Conservation (phyloP, 2,329 filamentous ascomycete species). For the Aspergillus niger region DNA sequence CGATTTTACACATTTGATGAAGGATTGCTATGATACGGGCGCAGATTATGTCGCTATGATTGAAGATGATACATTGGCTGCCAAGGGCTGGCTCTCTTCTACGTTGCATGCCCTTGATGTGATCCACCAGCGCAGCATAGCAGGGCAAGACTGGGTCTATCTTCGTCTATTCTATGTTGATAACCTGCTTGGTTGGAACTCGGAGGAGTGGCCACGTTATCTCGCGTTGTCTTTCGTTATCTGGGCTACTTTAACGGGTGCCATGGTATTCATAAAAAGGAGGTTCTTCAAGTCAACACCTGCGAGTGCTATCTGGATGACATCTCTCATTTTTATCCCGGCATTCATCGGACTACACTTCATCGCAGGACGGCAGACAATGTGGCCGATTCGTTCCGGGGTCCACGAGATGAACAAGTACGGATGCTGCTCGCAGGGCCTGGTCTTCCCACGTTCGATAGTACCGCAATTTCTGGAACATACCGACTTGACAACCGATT, state of each 20-base stretch:
- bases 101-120: conserved; percentile 38
- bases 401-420: conserved; percentile 44
- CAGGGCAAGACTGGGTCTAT: conserved; percentile 36
- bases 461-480: conserved; percentile 13
- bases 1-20: conserved; percentile 47
- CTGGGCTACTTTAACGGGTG: conserved; percentile 16
- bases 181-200: conserved; percentile 48
- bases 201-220: conserved; percentile 42
- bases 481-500: conserved; percentile 16
- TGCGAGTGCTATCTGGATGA: conserved; percentile 24
- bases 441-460: conserved; percentile 41
- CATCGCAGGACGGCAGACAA: conserved; percentile 42
- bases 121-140: conserved; percentile 23
- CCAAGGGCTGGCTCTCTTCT: conserved; percentile 49
- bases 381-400: conserved; percentile 37
- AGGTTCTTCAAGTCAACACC: conserved; percentile 20
- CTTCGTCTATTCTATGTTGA: conserved; percentile 50
- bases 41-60: conserved; percentile 47
- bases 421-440: conserved; percentile 48
- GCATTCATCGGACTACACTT: conserved; percentile 41
- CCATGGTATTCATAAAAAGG: conserved; percentile 4
- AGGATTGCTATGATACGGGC: conserved; percentile 40
- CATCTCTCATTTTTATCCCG: conserved; percentile 30
- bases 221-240: conserved; percentile 31
- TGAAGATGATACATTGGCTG: conserved; percentile 50